A percentile compares a stretch with the other conserved stretches of the same genome.
These are phyloP conservation scores for Paramecium sonneborni DNA, from an alignment of 73 alveolate genomes.

Conservation along the genomic window DNA sequence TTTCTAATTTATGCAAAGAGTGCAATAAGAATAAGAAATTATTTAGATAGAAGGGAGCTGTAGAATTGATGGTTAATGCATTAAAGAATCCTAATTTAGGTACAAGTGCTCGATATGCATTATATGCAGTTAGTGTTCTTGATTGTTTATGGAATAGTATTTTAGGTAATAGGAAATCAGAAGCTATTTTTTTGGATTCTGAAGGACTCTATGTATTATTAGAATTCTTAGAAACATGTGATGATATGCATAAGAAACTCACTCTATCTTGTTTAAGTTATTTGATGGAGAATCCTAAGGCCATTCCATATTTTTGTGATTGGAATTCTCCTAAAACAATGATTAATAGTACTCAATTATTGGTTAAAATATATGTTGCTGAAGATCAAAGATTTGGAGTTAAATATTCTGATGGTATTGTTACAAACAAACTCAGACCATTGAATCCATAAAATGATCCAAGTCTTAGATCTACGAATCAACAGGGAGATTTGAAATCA, in stretches of 20 bases:
- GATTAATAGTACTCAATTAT: constrained; percentile 90
- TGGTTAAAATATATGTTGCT: constrained; percentile 86
- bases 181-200: constrained; percentile 90
- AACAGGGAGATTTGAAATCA: constrained; percentile 61
- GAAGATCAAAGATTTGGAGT: constrained; percentile 92
- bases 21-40: constrained; percentile 92
- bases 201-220: constrained; percentile 92
- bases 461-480: neutral
- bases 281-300: constrained; percentile 87
- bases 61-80: constrained; percentile 90
- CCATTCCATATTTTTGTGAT: constrained; percentile 88
- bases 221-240: constrained; percentile 92
- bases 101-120: constrained; percentile 68
- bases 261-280: constrained; percentile 88
- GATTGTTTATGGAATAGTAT: constrained; percentile 96
- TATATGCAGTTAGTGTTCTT: constrained; percentile 80
- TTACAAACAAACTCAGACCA: constrained; percentile 84
- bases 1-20: constrained; percentile 91
- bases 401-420: constrained; percentile 81
- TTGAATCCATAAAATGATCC: constrained; percentile 81
- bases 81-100: constrained; percentile 74
- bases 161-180: constrained; percentile 91
- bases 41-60: constrained; percentile 96
- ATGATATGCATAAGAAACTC: constrained; percentile 87
- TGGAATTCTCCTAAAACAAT: constrained; percentile 94